A percentile compares a stretch with the other conserved stretches of the same genome.
These are phyloP conservation scores for Ziziphus jujuba DNA, from an alignment of 306 rosid genomes.

Conservation along the genomic window DNA sequence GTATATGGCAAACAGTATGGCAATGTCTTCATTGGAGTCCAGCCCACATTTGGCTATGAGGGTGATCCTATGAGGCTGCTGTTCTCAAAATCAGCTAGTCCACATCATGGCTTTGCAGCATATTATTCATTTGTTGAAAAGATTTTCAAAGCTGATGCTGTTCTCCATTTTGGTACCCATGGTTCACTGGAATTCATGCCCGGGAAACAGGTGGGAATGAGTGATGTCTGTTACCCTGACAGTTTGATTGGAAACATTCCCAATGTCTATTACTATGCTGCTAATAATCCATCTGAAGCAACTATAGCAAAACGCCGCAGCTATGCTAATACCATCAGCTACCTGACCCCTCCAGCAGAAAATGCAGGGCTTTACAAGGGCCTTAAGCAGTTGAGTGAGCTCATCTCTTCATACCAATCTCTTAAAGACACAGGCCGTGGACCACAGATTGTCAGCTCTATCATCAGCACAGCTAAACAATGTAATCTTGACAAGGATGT, in stretches of 20 bases:
- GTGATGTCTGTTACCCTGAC: constrained; percentile 94
- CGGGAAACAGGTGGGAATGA: constrained; percentile 99
- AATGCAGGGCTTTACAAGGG: constrained; percentile 99
- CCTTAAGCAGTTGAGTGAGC: constrained; percentile 95
- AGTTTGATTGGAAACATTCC: constrained; percentile 95
- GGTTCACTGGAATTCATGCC: constrained; percentile 99
- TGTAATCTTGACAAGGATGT: constrained; percentile 99
- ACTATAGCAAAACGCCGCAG: constrained; percentile 98
- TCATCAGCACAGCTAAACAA: constrained; percentile 91
- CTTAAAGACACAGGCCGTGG: constrained; percentile 97
- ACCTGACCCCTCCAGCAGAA: constrained; percentile 98
- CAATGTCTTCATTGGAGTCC: constrained; percentile 91
- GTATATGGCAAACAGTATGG: constrained; percentile 94
- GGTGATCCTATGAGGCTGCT: constrained; percentile 97
- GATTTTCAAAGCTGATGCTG: constrained; percentile 90
- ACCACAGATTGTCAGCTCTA: constrained; percentile 94
- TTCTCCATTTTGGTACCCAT: constrained; percentile 96
- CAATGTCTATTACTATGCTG: constrained; percentile 90
- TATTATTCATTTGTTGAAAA: constrained; percentile 89
- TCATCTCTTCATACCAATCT: constrained; percentile 91
- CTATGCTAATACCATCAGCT: constrained; percentile 96
- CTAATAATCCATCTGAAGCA: constrained; percentile 97
- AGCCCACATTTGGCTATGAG: constrained; percentile 96
- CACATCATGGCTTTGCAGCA: constrained; percentile 98
- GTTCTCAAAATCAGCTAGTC: constrained; percentile 98